Conservation (phyloP, 2,329 filamentous ascomycete species). For the Gnomoniopsis sp. region DNA sequence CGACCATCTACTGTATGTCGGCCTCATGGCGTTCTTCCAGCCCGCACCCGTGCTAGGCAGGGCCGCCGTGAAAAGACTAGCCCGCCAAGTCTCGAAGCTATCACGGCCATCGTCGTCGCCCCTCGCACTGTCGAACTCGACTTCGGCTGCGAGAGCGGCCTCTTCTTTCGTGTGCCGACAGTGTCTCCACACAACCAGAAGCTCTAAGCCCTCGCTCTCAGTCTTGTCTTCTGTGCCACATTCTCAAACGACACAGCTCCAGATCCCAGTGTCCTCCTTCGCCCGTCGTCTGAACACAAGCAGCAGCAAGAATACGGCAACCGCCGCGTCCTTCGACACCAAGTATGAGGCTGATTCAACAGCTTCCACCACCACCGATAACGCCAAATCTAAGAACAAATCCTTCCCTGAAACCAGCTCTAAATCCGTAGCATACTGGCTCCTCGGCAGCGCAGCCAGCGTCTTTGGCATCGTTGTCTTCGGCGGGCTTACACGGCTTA, state of each 20-base stretch:
- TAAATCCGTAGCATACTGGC: conserved; percentile 84
- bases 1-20: background rate
- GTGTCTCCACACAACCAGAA: conserved; percentile 30
- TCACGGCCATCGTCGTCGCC: background rate
- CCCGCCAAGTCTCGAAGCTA: conserved; percentile 8
- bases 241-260: background rate
- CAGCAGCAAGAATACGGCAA: conserved; percentile 11
- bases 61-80: conserved; percentile 10
- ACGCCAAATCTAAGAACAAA: conserved; percentile 19
- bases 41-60: conserved; percentile 12
- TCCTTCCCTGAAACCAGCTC: conserved; percentile 61
- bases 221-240: conserved; percentile 1
- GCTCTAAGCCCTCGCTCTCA: background rate
- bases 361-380: background rate
- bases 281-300: conserved; percentile 9
- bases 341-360: background rate
- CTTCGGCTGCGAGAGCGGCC: background rate
- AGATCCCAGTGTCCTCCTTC: background rate
- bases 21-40: conserved; percentile 14
- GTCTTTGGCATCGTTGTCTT: conserved; percentile 98
- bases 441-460: conserved; percentile 84
- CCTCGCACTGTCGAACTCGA: conserved; percentile 1
- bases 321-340: background rate
- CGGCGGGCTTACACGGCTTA: conserved; percentile 87
- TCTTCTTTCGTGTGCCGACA: conserved; percentile 44